Evolutionary conservation across 2,329 filamentous ascomycete genomes (phyloP).

Genomic region (Esteya vermicola): DNA sequence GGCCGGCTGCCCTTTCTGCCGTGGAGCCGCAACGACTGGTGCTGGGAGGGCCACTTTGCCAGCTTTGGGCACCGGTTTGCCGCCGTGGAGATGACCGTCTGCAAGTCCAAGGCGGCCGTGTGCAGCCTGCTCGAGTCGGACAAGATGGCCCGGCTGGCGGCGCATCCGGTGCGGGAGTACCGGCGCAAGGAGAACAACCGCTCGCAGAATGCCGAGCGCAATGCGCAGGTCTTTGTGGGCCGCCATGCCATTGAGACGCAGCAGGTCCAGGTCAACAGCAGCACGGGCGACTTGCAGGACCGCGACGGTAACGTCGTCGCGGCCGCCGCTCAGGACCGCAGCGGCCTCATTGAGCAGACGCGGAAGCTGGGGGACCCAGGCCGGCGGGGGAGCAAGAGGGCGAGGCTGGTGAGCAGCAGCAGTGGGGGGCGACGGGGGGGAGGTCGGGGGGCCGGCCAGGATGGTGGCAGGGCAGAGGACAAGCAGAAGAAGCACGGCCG

Average conservation of each 20-base stretch:
- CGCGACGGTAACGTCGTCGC: slow-evolving; percentile 10
- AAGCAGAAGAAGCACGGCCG: too few species aligned
- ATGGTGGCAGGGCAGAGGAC: too few species aligned
- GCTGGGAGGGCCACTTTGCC: slow-evolving; percentile 6
- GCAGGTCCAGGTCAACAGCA: slow-evolving; percentile 5
- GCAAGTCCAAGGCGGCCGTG: slow-evolving; percentile 10
- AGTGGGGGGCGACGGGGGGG: neutral
- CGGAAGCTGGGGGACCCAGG: slow-evolving; percentile 3
- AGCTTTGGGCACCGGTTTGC: slow-evolving; percentile 9
- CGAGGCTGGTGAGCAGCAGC: neutral
- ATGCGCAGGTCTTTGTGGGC: slow-evolving; percentile 10
- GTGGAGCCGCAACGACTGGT: slow-evolving; percentile 12
- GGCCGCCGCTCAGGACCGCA: slow-evolving; percentile 1
- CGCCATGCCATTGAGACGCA: slow-evolving; percentile 9
- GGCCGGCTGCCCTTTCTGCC: slow-evolving; percentile 7
- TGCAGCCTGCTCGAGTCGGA: slow-evolving; percentile 10
- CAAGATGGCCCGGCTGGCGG: slow-evolving; percentile 9
- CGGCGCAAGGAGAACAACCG: slow-evolving; percentile 12
- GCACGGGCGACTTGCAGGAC: slow-evolving; percentile 7
- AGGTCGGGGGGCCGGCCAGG: neutral
- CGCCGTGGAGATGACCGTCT: slow-evolving; percentile 7
- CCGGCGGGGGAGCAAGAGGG: too few species aligned
- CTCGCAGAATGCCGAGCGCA: slow-evolving; percentile 11
- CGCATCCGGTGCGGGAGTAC: slow-evolving; percentile 10
- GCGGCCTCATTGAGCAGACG: slow-evolving; percentile 10